These are phyloP conservation scores for Aspergillus cavernicola DNA, from an alignment of 495 filamentous ascomycete species.

Conservation along the genomic window DNA sequence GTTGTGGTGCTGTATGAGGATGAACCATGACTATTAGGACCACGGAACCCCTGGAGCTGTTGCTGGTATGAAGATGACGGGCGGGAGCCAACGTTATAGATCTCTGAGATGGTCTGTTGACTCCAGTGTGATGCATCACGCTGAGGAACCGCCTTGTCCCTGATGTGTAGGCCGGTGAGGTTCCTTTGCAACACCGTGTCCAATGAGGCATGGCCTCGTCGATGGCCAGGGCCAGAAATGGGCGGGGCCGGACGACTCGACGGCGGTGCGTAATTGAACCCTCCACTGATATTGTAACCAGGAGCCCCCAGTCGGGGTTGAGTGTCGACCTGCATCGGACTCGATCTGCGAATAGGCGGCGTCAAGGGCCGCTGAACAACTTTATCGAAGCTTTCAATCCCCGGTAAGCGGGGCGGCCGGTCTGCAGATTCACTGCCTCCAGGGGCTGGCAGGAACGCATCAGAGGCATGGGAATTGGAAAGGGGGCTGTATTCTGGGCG, in stretches of 20 bases:
- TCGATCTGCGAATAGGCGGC: constrained; percentile 59
- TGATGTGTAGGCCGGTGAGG: constrained; percentile 68
- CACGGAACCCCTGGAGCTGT: constrained; percentile 30
- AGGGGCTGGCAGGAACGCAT: constrained; percentile 51
- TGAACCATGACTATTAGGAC: constrained; percentile 22
- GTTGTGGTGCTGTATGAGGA: constrained; percentile 19
- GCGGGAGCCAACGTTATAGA: constrained; percentile 40
- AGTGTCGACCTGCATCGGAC: constrained; percentile 66
- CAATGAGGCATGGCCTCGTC: constrained; percentile 63
- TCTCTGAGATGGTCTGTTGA: constrained; percentile 45
- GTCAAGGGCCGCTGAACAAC: constrained; percentile 56
- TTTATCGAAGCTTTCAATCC: constrained; percentile 87
- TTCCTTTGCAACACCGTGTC: constrained; percentile 73
- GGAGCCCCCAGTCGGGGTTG: constrained; percentile 37
- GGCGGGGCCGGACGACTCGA: constrained; percentile 45
- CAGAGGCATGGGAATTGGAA: constrained; percentile 57
- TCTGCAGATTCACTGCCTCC: constrained; percentile 46
- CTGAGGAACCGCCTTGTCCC: constrained; percentile 42
- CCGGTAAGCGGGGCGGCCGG: constrained; percentile 65
- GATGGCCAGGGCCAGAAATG: constrained; percentile 52
- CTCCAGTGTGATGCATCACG: constrained; percentile 53
- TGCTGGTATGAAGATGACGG: constrained; percentile 43
- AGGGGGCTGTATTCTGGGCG: constrained; percentile 59
- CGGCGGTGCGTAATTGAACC: constrained; percentile 46
- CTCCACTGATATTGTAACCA: constrained; percentile 31